These are phyloP conservation scores for Recurvomyces mirabilis DNA, from an alignment of 495 filamentous ascomycete genomes.

Conservation along the genomic window DNA sequence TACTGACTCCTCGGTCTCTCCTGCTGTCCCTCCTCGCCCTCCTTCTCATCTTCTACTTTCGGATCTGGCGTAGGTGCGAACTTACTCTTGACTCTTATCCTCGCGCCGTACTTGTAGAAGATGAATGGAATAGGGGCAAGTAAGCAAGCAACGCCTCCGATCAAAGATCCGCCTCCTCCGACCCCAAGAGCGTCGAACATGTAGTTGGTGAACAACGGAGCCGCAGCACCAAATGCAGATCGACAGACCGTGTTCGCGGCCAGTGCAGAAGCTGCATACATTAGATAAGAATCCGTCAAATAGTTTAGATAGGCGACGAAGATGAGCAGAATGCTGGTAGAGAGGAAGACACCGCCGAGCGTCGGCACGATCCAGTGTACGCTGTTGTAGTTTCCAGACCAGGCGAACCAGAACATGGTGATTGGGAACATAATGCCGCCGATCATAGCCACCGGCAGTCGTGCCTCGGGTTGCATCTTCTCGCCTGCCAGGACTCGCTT, in stretches of 20 bases:
- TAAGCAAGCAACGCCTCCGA: constrained; percentile 35
- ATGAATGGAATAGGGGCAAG: constrained; percentile 40
- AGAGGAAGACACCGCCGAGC: constrained; percentile 28
- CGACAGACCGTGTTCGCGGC: constrained; percentile 31
- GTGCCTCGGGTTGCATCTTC: constrained; percentile 10
- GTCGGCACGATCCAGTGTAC: constrained; percentile 41
- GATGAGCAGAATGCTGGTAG: constrained; percentile 15
- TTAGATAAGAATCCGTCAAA: constrained; percentile 23
- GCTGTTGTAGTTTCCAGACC: constrained; percentile 33
- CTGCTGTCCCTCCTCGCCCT: neutral
- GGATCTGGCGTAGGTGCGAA: constrained; percentile 30
- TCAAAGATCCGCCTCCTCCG: constrained; percentile 39
- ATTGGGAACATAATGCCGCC: constrained; percentile 44
- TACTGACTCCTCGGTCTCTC: neutral
- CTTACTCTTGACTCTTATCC: constrained; percentile 32
- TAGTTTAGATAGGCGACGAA: constrained; percentile 26
- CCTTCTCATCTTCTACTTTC: constrained; percentile 18
- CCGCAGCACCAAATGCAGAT: constrained; percentile 24
- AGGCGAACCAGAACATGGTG: constrained; percentile 49
- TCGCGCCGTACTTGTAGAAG: constrained; percentile 41
- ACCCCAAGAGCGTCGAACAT: constrained; percentile 33
- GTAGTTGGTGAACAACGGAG: constrained; percentile 28
- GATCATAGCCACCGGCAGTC: constrained; percentile 37
- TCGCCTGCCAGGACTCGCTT: constrained; percentile 31
- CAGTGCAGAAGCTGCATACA: constrained; percentile 27